Evolutionary conservation across 1,284 basidiomycete species (phyloP).

Genomic region (Trichosporon sp.): DNA sequence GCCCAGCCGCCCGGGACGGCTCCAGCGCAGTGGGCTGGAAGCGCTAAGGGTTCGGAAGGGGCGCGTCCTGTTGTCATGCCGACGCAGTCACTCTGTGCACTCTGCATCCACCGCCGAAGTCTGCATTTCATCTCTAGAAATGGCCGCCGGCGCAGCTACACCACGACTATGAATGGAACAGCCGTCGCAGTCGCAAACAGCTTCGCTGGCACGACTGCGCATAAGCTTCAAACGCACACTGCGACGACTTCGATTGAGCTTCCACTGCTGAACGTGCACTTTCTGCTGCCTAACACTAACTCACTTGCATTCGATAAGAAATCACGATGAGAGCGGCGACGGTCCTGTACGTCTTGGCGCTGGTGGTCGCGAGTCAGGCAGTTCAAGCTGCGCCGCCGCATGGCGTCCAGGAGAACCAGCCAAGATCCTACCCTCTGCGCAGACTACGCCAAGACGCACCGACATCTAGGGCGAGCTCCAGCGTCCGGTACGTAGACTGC

Average conservation of each 20-base stretch:
- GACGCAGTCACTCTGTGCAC: not conserved
- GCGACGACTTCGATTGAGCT: not conserved
- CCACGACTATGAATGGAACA: not conserved
- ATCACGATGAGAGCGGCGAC: not conserved
- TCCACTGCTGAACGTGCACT: not conserved
- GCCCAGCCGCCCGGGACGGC: not conserved
- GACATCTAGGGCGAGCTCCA: not conserved
- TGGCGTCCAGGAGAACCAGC: not conserved
- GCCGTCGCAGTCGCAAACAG: not conserved
- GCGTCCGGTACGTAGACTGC: not conserved
- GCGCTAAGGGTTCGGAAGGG: not conserved
- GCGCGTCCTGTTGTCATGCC: conserved; percentile 1
- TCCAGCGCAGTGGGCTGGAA: not conserved
- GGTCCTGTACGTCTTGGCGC: not conserved
- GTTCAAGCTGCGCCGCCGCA: not conserved
- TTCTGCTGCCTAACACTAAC: conserved; percentile 6
- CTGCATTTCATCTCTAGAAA: not conserved
- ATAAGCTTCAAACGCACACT: not conserved
- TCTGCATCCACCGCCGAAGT: not conserved
- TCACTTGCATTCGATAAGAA: not conserved
- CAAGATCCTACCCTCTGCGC: not conserved
- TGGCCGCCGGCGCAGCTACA: not conserved
- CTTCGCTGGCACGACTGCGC: not conserved
- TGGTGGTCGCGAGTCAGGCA: not conserved
- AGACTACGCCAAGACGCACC: not conserved